Conservation (phyloP, 495 filamentous ascomycete species). For the Penicillium goetzii region DNA sequence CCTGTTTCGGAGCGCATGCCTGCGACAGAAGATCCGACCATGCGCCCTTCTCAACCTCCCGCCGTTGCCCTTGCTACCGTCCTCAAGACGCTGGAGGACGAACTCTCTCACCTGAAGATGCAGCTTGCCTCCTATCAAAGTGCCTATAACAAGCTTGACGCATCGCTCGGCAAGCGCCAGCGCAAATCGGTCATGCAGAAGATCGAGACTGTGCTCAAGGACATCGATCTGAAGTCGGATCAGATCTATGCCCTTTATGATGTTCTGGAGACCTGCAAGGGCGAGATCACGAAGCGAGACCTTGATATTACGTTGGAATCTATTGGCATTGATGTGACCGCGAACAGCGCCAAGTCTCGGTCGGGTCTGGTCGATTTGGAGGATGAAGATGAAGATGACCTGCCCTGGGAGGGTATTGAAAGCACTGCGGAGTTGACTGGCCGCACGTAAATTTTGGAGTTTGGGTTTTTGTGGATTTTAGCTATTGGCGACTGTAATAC, state of each 20-base stretch:
- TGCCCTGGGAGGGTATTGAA: conserved; percentile 59
- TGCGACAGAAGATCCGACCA: conserved; percentile 68
- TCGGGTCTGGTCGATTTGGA: conserved; percentile 37
- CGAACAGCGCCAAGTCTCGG: conserved; percentile 38
- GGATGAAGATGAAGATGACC: conserved; percentile 48
- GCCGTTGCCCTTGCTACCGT: conserved; percentile 77
- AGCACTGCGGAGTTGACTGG: conserved; percentile 54
- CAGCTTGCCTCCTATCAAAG: conserved; percentile 60
- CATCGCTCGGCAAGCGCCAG: conserved; percentile 67
- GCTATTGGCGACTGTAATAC: conserved; percentile 2
- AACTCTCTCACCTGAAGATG: conserved; percentile 78
- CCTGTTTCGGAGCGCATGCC: conserved; percentile 72
- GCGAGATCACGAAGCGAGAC: conserved; percentile 66
- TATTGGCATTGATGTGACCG: conserved; percentile 55
- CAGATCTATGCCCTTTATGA: conserved; percentile 90
- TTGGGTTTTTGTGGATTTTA: neutral
- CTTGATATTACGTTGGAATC: conserved; percentile 69
- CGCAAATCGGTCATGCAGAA: conserved; percentile 66
- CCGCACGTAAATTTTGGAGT: conserved; percentile 19
- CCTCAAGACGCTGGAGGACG: conserved; percentile 79
- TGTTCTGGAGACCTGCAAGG: conserved; percentile 83
- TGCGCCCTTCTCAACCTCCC: conserved; percentile 76
- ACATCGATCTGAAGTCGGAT: conserved; percentile 78
- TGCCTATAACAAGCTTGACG: conserved; percentile 69
- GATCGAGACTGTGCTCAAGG: conserved; percentile 64